A percentile compares a stretch with the other conserved stretches of the same genome.
Conservation (phyloP, 2,329 filamentous ascomycete species). For the Ascochyta fabae region DNA sequence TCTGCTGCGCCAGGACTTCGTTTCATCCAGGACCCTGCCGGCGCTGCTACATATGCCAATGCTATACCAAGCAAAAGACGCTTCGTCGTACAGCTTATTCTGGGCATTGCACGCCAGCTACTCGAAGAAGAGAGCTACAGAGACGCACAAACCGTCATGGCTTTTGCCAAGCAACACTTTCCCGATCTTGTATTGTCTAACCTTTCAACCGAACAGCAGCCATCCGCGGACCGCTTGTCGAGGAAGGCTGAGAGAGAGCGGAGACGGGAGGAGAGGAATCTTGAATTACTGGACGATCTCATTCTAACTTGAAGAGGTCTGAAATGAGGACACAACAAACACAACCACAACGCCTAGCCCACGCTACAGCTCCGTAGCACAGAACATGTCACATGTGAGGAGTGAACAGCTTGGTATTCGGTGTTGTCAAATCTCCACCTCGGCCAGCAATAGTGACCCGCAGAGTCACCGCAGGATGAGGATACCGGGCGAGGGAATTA, state of each 20-base stretch:
- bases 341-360: background rate
- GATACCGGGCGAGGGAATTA: background rate
- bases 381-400: background rate
- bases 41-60: constrained; percentile 21
- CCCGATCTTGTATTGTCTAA: constrained; percentile 37
- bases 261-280: constrained; percentile 26
- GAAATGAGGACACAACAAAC: background rate
- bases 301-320: constrained; percentile 17
- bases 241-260: constrained; percentile 8
- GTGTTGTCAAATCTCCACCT: background rate
- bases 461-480: background rate
- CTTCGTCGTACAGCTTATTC: constrained; percentile 40
- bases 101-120: constrained; percentile 39
- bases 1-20: constrained; percentile 29
- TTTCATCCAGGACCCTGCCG: constrained; percentile 33
- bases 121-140: constrained; percentile 36
- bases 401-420: background rate
- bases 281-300: constrained; percentile 37
- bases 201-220: constrained; percentile 5
- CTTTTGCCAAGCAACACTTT: constrained; percentile 41
- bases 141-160: constrained; percentile 40
- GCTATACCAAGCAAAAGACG: constrained; percentile 18
- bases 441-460: background rate
- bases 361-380: background rate
- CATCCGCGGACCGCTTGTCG: background rate